A percentile compares a stretch with the other conserved stretches of the same genome.
Conservation (phyloP, 805 yeast species). For the Pichia californica region DNA sequence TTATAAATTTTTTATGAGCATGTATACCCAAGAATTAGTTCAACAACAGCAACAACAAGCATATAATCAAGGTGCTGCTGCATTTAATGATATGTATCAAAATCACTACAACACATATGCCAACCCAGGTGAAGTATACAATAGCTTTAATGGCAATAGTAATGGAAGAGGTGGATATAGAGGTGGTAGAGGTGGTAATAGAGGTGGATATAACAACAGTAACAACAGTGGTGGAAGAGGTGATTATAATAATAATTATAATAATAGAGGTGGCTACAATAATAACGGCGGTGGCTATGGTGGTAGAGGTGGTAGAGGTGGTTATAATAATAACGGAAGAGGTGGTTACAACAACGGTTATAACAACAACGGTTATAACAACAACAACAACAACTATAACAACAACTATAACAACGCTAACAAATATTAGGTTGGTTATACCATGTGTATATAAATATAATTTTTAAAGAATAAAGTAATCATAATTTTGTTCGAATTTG, state of each 20-base stretch:
- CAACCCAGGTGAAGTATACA: slow-evolving; percentile 11
- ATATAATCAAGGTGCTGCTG: slow-evolving; percentile 13
- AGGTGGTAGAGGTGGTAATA: background rate
- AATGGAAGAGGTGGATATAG: slow-evolving; percentile 4
- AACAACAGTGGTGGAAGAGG: slow-evolving; percentile 1
- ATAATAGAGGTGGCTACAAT: slow-evolving; percentile 2
- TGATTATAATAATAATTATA: slow-evolving; percentile 1
- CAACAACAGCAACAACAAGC: slow-evolving; percentile 19
- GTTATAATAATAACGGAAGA: slow-evolving; percentile 2
- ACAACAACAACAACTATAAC: background rate
- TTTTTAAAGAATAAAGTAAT: too few relatives aligned
- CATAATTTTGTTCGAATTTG: too few relatives aligned
- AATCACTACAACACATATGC: slow-evolving; percentile 18
- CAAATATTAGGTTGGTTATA: too few relatives aligned
- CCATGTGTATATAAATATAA: too few relatives aligned
- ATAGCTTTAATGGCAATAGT: slow-evolving; percentile 8
- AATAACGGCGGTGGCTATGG: slow-evolving; percentile 2
- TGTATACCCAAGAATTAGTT: slow-evolving; percentile 25
- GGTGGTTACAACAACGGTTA: slow-evolving; percentile 1
- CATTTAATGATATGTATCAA: slow-evolving; percentile 16
- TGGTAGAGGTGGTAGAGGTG: background rate
- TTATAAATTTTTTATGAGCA: slow-evolving; percentile 37
- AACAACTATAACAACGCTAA: background rate
- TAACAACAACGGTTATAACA: background rate
- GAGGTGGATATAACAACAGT: slow-evolving; percentile 6